phyloP scores from a whole-genome alignment of 2,329 filamentous ascomycete species.

The Harringtonia lauricola region DNA sequence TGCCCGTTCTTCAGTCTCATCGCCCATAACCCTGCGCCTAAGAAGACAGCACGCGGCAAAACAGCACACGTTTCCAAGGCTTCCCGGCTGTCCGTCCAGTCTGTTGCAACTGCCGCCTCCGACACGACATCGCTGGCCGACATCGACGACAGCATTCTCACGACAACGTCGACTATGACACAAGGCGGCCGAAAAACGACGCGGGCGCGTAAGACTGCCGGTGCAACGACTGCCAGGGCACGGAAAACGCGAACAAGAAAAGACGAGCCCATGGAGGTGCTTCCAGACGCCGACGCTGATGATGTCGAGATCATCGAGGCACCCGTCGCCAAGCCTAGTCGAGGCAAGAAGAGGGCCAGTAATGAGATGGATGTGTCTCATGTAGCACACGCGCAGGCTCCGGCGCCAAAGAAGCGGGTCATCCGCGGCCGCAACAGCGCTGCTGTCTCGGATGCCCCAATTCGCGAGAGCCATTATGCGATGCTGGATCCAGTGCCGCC shows the following conservation, averaged over 20 bases:
- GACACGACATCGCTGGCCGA: constrained; percentile 38
- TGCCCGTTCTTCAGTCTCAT: constrained; percentile 75
- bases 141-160: constrained; percentile 48
- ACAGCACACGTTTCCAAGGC: constrained; percentile 53
- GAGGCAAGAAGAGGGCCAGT: constrained; percentile 54
- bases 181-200: constrained; percentile 38
- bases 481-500: constrained; percentile 41
- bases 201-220: constrained; percentile 44
- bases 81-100: constrained; percentile 53
- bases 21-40: constrained; percentile 42
- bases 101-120: constrained; percentile 36
- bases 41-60: constrained; percentile 44
- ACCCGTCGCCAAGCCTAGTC: constrained; percentile 26
- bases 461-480: constrained; percentile 24
- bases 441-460: constrained; percentile 22
- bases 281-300: constrained; percentile 22
- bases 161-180: constrained; percentile 47
- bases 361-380: constrained; percentile 43
- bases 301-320: constrained; percentile 8
- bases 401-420: constrained; percentile 45
- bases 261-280: constrained; percentile 38
- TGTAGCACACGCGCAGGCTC: constrained; percentile 30
- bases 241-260: constrained; percentile 40
- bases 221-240: constrained; percentile 26
- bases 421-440: constrained; percentile 37